Evolutionary conservation across 305 asterid genomes (phyloP).

Genomic region (Solanum hybrid): DNA sequence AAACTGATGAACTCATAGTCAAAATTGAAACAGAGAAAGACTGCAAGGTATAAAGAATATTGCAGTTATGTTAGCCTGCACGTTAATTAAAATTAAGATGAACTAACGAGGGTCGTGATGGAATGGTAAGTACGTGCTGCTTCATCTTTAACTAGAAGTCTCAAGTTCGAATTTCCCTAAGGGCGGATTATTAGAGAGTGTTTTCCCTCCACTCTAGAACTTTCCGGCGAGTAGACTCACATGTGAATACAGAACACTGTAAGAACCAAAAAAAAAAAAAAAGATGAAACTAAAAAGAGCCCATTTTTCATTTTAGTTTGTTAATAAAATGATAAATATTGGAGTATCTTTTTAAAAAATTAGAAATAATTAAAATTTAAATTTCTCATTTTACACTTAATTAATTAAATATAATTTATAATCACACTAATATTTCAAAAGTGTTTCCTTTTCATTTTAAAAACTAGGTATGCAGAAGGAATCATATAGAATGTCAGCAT

Average conservation of each 20-base stretch:
- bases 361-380: not conserved
- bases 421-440: not conserved
- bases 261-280: too few species aligned
- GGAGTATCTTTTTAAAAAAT: not conserved
- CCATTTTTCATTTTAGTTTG: not conserved
- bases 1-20: not conserved
- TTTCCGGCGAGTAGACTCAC: not conserved
- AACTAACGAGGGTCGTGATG: accelerated
- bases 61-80: not conserved
- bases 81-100: not conserved
- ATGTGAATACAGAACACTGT: not conserved
- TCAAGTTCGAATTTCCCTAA: not conserved
- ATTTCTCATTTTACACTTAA: not conserved
- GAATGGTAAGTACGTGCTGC: not conserved
- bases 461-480: not conserved
- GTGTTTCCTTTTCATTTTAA: not conserved
- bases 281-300: not conserved
- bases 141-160: too few species aligned
- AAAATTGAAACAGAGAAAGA: not conserved
- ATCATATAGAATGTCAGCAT: not conserved
- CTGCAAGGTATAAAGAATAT: not conserved
- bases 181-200: not conserved
- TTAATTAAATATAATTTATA: not conserved
- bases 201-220: not conserved
- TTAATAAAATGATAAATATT: not conserved